These are phyloP conservation scores for Micractinium conductrix DNA, from an alignment of 139 green algal genomes.

Conservation along the genomic window DNA sequence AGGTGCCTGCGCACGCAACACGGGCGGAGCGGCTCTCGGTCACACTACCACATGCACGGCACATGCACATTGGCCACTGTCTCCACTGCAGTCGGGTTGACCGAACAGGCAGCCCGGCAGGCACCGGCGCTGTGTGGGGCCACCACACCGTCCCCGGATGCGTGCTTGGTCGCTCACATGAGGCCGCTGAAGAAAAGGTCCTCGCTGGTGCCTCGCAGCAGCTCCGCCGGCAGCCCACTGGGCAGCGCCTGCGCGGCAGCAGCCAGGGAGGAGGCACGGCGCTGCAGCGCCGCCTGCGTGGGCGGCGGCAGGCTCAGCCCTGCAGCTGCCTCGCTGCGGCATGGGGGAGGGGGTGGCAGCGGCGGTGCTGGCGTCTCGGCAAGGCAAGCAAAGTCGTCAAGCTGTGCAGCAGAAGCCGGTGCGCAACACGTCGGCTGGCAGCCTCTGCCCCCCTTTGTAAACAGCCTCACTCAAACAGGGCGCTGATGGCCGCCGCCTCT, in stretches of 20 bases:
- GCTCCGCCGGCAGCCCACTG: not conserved
- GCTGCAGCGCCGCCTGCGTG: not conserved
- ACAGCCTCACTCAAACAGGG: not conserved
- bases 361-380: too few relatives aligned
- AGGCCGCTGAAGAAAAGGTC: slow-evolving; percentile 6
- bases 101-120: too few relatives aligned
- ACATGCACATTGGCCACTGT: too few relatives aligned
- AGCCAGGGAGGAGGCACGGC: not conserved
- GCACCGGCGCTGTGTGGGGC: not conserved
- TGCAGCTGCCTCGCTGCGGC: not conserved
- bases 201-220: slow-evolving; percentile 11
- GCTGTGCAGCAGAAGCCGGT: not conserved
- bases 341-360: not conserved
- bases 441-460: too few relatives aligned
- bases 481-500: not conserved
- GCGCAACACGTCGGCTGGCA: too few relatives aligned
- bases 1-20: not conserved
- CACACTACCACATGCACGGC: too few relatives aligned
- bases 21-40: not conserved
- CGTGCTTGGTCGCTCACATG: not conserved
- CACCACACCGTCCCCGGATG: not conserved
- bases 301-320: not conserved
- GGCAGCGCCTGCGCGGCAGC: not conserved
- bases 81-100: too few relatives aligned
- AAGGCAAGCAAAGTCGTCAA: too few relatives aligned